Evolutionary conservation across 306 rosid genomes (phyloP).

Genomic region (Luffa acutangula): DNA sequence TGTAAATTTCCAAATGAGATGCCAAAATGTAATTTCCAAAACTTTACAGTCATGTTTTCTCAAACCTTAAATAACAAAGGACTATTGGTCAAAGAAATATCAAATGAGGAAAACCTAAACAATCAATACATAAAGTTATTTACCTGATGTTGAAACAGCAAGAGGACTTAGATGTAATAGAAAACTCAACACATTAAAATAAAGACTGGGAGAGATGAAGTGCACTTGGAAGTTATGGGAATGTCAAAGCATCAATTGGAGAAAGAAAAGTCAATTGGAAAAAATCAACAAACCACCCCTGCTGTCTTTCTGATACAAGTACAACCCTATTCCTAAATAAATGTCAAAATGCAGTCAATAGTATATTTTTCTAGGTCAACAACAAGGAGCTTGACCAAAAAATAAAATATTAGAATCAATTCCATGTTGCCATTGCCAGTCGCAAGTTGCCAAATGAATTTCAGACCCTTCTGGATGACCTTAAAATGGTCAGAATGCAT

Average conservation of each 20-base stretch:
- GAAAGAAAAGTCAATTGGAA: background rate
- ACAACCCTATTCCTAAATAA: background rate
- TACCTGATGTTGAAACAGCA: background rate
- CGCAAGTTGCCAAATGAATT: background rate
- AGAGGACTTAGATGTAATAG: background rate
- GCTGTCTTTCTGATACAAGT: background rate
- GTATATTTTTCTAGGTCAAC: slow-evolving; percentile 4
- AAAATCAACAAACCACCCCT: background rate
- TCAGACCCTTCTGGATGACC: background rate
- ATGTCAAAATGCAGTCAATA: background rate
- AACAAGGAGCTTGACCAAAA: slow-evolving; percentile 9
- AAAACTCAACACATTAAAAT: slow-evolving; percentile 1
- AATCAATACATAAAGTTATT: background rate
- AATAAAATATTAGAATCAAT: background rate
- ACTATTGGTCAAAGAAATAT: background rate
- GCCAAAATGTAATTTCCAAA: background rate
- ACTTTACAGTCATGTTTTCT: background rate
- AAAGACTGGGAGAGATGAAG: background rate
- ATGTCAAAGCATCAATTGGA: background rate
- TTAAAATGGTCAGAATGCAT: background rate
- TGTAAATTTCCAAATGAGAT: background rate
- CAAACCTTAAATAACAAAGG: background rate
- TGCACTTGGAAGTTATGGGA: background rate
- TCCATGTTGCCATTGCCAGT: background rate
- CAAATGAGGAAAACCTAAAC: background rate